phyloP scores from a whole-genome alignment of 2,329 filamentous ascomycete genomes.

The Fusarium equiseti region DNA sequence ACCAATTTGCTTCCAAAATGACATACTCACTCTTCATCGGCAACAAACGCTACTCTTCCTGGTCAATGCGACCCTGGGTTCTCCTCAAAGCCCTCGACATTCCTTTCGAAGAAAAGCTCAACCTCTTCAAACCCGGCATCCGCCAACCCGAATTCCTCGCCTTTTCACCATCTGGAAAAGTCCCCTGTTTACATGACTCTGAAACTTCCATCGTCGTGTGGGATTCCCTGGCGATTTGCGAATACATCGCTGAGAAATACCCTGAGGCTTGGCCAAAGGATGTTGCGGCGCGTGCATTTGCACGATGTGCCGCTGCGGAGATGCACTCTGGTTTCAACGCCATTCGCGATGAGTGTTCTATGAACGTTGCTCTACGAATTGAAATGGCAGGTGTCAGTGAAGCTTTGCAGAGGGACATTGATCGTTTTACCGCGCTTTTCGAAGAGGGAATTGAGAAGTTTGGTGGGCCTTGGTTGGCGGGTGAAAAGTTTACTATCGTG shows the following conservation, averaged over 20 bases:
- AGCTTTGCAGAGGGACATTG: slow-evolving; percentile 52
- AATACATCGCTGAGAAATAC: slow-evolving; percentile 59
- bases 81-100: slow-evolving; percentile 58
- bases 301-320: slow-evolving; percentile 58
- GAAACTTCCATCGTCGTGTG: slow-evolving; percentile 52
- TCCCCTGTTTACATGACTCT: slow-evolving; percentile 56
- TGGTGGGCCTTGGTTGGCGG: slow-evolving; percentile 58
- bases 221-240: slow-evolving; percentile 63
- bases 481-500: slow-evolving; percentile 52
- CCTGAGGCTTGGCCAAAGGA: slow-evolving; percentile 59
- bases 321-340: slow-evolving; percentile 61
- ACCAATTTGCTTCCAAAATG: slow-evolving; percentile 43
- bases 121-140: slow-evolving; percentile 49
- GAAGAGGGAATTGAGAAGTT: slow-evolving; percentile 54
- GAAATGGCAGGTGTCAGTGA: slow-evolving; percentile 48
- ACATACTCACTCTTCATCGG: slow-evolving; percentile 57
- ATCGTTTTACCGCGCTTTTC: slow-evolving; percentile 54
- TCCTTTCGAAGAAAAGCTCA: slow-evolving; percentile 57
- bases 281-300: slow-evolving; percentile 56
- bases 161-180: slow-evolving; percentile 58
- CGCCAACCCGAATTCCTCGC: slow-evolving; percentile 52
- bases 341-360: slow-evolving; percentile 57
- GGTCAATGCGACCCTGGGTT: slow-evolving; percentile 62
- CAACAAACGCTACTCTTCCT: slow-evolving; percentile 61
- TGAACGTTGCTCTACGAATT: slow-evolving; percentile 58